phyloP scores from a whole-genome alignment of 2,329 filamentous ascomycete genomes.

The Fusarium luffae region DNA sequence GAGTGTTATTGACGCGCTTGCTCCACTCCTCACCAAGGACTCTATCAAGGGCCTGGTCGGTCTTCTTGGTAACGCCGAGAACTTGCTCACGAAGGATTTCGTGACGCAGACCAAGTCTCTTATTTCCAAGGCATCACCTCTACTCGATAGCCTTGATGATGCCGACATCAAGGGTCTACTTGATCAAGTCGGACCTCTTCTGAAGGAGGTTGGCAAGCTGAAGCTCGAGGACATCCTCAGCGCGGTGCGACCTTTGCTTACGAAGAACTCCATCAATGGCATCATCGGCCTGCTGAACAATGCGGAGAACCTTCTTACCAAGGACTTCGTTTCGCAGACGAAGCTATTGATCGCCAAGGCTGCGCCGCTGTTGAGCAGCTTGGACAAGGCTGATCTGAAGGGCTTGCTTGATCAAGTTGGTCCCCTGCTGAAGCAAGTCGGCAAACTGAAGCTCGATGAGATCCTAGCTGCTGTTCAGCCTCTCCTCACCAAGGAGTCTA shows the following conservation, averaged over 20 bases:
- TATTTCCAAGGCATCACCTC: constrained; percentile 45
- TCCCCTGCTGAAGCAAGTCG: constrained; percentile 49
- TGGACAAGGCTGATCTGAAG: constrained; percentile 51
- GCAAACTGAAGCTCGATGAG: constrained; percentile 48
- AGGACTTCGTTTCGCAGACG: constrained; percentile 42
- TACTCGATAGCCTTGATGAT: constrained; percentile 49
- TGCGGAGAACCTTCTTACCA: constrained; percentile 45
- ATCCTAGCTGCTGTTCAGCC: constrained; percentile 46
- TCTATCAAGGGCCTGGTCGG: constrained; percentile 49
- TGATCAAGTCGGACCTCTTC: constrained; percentile 49
- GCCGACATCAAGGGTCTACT: constrained; percentile 49
- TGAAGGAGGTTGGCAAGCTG: constrained; percentile 48
- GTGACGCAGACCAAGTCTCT: constrained; percentile 41
- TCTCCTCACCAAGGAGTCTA: constrained; percentile 47
- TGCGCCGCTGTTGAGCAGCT: constrained; percentile 48
- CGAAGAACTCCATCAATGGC: constrained; percentile 46
- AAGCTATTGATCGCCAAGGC: constrained; percentile 44
- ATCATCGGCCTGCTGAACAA: constrained; percentile 51
- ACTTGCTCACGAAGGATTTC: constrained; percentile 40
- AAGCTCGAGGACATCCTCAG: constrained; percentile 46
- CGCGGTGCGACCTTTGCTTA: constrained; percentile 47
- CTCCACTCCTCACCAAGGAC: constrained; percentile 46
- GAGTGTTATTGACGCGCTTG: constrained; percentile 45
- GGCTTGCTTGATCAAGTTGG: constrained; percentile 47
- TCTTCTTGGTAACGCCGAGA: constrained; percentile 49